Percentiles rank a stretch among this genome's conserved stretches.
Evolutionary conservation across 495 filamentous ascomycete genomes (phyloP).

Genomic region (Aspergillus saccharolyticus): DNA sequence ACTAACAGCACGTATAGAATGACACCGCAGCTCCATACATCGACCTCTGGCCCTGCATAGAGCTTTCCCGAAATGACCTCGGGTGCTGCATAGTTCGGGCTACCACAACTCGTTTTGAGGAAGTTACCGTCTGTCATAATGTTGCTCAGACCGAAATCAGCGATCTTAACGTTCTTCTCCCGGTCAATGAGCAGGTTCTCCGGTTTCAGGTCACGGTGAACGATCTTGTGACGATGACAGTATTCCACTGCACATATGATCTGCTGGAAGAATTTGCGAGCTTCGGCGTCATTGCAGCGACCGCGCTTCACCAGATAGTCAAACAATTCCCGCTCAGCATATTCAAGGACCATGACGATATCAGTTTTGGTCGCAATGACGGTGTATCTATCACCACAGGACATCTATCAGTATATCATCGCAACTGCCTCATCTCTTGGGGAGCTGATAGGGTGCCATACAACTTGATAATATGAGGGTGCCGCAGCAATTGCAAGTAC

Average conservation of each 20-base stretch:
- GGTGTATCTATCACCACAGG: constrained; percentile 61
- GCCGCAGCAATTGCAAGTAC: constrained; percentile 89
- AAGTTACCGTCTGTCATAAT: constrained; percentile 99
- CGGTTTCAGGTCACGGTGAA: constrained; percentile 94
- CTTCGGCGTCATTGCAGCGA: constrained; percentile 81
- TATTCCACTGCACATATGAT: constrained; percentile 99
- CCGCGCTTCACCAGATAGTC: constrained; percentile 93
- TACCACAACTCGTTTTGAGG: constrained; percentile 96
- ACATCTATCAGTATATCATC: constrained; percentile 17
- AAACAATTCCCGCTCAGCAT: constrained; percentile 92
- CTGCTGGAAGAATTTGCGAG: constrained; percentile 96
- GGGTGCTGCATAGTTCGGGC: constrained; percentile 95
- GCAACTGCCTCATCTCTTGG: not conserved
- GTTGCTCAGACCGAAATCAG: constrained; percentile 96
- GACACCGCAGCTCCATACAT: constrained; percentile 99
- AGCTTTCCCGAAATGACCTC: constrained; percentile 98
- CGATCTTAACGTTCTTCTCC: constrained; percentile 95
- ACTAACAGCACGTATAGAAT: constrained; percentile 94
- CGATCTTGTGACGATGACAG: constrained; percentile 97
- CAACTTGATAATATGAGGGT: constrained; percentile 99
- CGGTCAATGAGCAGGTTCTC: constrained; percentile 95
- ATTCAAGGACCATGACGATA: constrained; percentile 99
- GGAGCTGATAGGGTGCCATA: constrained; percentile 38
- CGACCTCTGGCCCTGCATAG: constrained; percentile 95
- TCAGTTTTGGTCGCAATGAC: constrained; percentile 90